Conservation (phyloP, 2,329 filamentous ascomycete species). For the Aureobasidium sp. region DNA sequence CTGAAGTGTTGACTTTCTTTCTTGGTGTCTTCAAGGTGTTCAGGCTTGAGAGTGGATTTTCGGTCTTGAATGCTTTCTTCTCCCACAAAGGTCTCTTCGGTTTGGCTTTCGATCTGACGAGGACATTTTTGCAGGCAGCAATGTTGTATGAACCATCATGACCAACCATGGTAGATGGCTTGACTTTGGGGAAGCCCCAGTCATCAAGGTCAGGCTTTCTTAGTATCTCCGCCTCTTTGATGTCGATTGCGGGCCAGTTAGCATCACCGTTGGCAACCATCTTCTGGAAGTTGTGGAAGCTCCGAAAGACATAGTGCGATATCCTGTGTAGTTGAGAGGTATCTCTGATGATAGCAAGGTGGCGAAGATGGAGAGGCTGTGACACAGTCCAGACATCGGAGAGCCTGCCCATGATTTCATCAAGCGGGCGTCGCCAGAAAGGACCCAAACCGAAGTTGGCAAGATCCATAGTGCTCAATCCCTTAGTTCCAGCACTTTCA, state of each 20-base stretch:
- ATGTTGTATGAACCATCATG: slow-evolving; percentile 49
- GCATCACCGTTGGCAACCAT: slow-evolving; percentile 57
- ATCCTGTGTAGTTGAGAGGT: slow-evolving; percentile 52
- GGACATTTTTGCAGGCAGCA: slow-evolving; percentile 36
- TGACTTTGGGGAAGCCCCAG: slow-evolving; percentile 52
- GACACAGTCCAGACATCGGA: slow-evolving; percentile 63
- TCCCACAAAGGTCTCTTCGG: slow-evolving; percentile 6
- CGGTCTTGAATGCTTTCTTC: neutral
- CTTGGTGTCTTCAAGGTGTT: neutral
- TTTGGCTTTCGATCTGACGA: slow-evolving; percentile 9
- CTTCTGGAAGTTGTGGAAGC: slow-evolving; percentile 56
- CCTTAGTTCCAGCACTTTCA: slow-evolving; percentile 50
- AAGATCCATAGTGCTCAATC: slow-evolving; percentile 55
- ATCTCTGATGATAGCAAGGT: slow-evolving; percentile 63
- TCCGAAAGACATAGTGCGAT: slow-evolving; percentile 62
- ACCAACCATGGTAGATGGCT: slow-evolving; percentile 38
- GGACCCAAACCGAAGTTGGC: slow-evolving; percentile 44
- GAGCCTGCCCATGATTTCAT: slow-evolving; percentile 57
- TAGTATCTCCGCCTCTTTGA: slow-evolving; percentile 25
- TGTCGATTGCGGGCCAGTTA: slow-evolving; percentile 55
- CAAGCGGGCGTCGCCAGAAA: slow-evolving; percentile 61
- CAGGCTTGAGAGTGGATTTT: neutral
- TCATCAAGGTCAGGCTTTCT: slow-evolving; percentile 42
- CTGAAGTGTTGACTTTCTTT: neutral
- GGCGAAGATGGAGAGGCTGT: slow-evolving; percentile 64